Evolutionary conservation across 345 rosid genomes (phyloP).

Genomic region (Jatropha curcas): DNA sequence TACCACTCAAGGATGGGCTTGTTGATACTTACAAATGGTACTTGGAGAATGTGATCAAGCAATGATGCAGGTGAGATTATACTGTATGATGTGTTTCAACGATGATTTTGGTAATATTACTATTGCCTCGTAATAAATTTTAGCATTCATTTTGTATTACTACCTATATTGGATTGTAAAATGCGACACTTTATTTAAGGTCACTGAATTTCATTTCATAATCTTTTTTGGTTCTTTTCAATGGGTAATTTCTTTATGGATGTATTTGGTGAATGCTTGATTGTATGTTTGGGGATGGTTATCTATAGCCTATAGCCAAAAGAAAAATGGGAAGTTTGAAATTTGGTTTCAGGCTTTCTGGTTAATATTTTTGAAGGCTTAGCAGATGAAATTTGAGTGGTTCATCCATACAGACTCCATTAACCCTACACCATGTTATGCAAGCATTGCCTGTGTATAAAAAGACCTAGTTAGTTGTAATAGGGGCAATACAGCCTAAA

Average conservation of each 20-base stretch:
- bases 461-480: too few relatives aligned
- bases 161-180: not conserved
- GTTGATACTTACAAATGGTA: slow-evolving; percentile 86
- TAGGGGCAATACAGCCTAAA: too few relatives aligned
- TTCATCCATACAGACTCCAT: too few relatives aligned
- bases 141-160: not conserved
- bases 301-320: too few relatives aligned
- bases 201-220: not conserved
- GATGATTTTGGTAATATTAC: not conserved
- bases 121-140: not conserved
- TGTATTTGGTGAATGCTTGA: not conserved
- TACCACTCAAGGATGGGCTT: slow-evolving; percentile 75
- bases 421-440: too few relatives aligned
- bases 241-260: not conserved
- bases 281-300: not conserved
- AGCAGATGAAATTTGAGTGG: too few relatives aligned
- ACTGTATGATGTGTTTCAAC: not conserved
- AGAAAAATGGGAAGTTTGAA: too few relatives aligned
- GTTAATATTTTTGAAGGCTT: too few relatives aligned
- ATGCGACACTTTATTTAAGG: not conserved
- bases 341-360: too few relatives aligned
- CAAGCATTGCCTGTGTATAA: too few relatives aligned
- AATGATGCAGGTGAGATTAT: slow-evolving; percentile 14
- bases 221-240: not conserved
- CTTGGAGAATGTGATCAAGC: slow-evolving; percentile 55